phyloP scores from a whole-genome alignment of 345 rosid species.

The Hypericum perforatum region DNA sequence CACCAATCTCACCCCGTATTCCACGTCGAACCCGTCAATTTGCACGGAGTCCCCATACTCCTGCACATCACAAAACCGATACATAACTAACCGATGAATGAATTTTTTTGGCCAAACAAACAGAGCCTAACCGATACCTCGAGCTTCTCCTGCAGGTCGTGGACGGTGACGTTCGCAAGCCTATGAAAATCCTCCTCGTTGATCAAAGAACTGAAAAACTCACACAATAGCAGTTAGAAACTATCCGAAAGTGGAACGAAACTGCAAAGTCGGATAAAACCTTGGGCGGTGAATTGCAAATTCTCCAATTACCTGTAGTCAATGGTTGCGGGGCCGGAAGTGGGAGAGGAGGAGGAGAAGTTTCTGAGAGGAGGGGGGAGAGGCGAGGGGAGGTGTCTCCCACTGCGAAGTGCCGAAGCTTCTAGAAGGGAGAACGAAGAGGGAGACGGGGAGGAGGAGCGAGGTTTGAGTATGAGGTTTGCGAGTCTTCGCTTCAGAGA shows the following conservation, averaged over 20 bases:
- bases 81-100: background rate
- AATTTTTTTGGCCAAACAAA: background rate
- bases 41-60: slow-evolving; percentile 72
- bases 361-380: slow-evolving; percentile 19
- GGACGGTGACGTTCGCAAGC: slow-evolving; percentile 63
- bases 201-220: slow-evolving; percentile 43
- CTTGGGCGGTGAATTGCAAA: background rate
- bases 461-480: slow-evolving; percentile 19
- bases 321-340: slow-evolving; percentile 33
- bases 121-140: slow-evolving; percentile 39
- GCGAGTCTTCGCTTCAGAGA: slow-evolving; percentile 19
- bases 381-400: background rate
- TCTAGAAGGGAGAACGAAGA: slow-evolving; percentile 13
- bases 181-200: slow-evolving; percentile 82
- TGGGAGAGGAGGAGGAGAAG: slow-evolving; percentile 35
- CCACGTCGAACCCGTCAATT: slow-evolving; percentile 82
- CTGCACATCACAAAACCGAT: slow-evolving; percentile 23
- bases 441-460: slow-evolving; percentile 6
- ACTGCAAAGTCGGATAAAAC: background rate
- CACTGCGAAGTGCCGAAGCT: background rate
- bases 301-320: slow-evolving; percentile 36
- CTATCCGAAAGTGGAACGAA: background rate
- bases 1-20: slow-evolving; percentile 63
- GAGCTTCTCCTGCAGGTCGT: slow-evolving; percentile 66
- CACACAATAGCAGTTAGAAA: background rate